phyloP scores from a whole-genome alignment of 208 protist genomes.

The Crithidia sp. region DNA sequence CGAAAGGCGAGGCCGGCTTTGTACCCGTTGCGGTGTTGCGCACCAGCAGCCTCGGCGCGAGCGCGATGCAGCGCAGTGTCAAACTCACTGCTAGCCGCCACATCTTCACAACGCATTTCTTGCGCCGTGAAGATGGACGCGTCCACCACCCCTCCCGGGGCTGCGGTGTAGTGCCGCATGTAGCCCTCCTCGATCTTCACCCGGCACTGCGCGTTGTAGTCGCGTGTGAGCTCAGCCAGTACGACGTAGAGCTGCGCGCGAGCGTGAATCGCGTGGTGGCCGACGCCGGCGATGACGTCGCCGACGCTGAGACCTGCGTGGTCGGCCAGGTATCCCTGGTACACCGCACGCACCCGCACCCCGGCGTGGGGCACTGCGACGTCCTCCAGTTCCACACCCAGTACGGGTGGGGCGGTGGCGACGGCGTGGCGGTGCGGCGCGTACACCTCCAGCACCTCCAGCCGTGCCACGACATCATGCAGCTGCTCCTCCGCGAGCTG shows the following conservation, averaged over 20 bases:
- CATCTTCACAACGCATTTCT: conserved; percentile 1
- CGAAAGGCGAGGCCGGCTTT: background rate
- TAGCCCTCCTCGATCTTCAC: conserved; percentile 39
- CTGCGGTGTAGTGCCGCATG: conserved; percentile 16
- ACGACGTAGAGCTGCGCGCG: conserved; percentile 66
- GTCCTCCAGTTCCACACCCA: conserved; percentile 70
- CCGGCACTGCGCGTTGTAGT: conserved; percentile 55
- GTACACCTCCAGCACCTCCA: conserved; percentile 74
- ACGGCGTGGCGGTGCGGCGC: conserved; percentile 58
- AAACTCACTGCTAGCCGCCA: background rate
- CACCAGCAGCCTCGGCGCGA: conserved; percentile 13
- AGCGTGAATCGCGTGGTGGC: conserved; percentile 36
- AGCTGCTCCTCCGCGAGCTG: conserved; percentile 21
- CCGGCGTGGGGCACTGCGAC: conserved; percentile 18
- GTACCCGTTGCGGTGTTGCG: background rate
- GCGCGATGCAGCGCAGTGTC: conserved; percentile 18
- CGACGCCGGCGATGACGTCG: conserved; percentile 60
- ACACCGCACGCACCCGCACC: conserved; percentile 57
- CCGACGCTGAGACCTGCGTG: conserved; percentile 50
- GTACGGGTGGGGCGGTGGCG: conserved; percentile 50
- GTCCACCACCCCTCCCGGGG: background rate
- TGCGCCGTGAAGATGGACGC: conserved; percentile 1
- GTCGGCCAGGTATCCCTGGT: conserved; percentile 48
- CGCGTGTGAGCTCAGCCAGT: conserved; percentile 44
- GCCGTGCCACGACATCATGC: conserved; percentile 31